Percentiles rank a stretch among this genome's conserved stretches.
phyloP scores from a whole-genome alignment of 768 basidiomycete species.

The Hygrophorus russula region DNA sequence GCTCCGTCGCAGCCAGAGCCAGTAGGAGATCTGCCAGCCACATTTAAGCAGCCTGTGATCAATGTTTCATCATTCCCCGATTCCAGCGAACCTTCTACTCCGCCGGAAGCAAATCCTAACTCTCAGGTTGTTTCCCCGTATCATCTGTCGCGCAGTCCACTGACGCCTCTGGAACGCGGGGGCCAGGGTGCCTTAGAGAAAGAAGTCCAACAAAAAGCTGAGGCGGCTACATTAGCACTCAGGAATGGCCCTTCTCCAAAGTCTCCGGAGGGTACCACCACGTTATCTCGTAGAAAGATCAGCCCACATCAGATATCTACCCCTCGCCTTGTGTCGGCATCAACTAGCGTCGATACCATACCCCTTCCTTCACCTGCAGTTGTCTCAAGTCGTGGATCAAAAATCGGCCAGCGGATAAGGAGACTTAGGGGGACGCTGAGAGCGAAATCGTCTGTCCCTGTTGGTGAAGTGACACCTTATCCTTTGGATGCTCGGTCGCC shows the following conservation, averaged over 20 bases:
- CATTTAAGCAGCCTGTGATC: background rate
- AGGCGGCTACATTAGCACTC: conserved; percentile 54
- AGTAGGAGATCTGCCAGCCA: no score
- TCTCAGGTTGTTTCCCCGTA: conserved; percentile 18
- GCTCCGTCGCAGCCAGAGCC: conserved; percentile 9
- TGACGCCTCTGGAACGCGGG: conserved; percentile 28
- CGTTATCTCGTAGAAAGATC: conserved; percentile 47
- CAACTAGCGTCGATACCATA: conserved; percentile 57
- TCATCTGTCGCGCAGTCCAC: conserved; percentile 29
- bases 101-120: conserved; percentile 5
- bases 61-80: conserved; percentile 13
- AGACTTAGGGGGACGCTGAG: conserved; percentile 61
- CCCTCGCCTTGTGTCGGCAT: conserved; percentile 54
- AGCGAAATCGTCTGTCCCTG: conserved; percentile 29
- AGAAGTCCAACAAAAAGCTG: conserved; percentile 58
- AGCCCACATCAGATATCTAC: conserved; percentile 54
- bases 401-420: conserved; percentile 65
- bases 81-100: conserved; percentile 16
- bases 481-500: conserved; percentile 31
- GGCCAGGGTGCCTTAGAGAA: conserved; percentile 46
- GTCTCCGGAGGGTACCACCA: conserved; percentile 29
- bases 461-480: conserved; percentile 34
- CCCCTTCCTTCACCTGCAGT: conserved; percentile 45
- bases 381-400: conserved; percentile 37
- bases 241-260: conserved; percentile 36